Conservation (phyloP, 345 rosid species). For the Brassica nigra region DNA sequence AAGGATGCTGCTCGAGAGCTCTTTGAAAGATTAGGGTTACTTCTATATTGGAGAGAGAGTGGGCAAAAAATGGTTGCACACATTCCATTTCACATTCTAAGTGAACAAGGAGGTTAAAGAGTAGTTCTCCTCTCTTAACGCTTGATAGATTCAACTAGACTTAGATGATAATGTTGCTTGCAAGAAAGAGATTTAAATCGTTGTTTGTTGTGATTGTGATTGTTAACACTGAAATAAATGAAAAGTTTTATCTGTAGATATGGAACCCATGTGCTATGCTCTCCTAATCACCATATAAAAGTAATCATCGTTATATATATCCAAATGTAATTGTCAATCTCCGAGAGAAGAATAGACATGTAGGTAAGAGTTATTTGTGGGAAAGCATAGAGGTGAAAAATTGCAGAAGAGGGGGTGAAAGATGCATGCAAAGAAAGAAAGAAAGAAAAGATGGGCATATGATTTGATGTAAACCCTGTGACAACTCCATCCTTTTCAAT, state of each 20-base stretch:
- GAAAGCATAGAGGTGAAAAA: slow-evolving; percentile 25
- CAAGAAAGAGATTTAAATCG: background rate
- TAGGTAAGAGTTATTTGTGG: slow-evolving; percentile 23
- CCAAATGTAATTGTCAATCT: too few relatives aligned
- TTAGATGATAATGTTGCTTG: background rate
- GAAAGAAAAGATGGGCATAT: slow-evolving; percentile 27
- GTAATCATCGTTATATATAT: too few relatives aligned
- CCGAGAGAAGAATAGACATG: background rate
- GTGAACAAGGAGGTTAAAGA: slow-evolving; percentile 70
- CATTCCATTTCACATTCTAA: slow-evolving; percentile 82
- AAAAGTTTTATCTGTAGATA: too few relatives aligned
- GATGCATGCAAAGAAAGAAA: slow-evolving; percentile 31
- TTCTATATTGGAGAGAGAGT: slow-evolving; percentile 17
- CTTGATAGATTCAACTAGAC: background rate
- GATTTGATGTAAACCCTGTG: slow-evolving; percentile 44
- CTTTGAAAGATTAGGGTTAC: background rate
- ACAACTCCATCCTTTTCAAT: background rate
- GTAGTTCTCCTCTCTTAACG: background rate
- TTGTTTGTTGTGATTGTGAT: too few relatives aligned
- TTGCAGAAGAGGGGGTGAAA: background rate
- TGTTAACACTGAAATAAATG: too few relatives aligned
- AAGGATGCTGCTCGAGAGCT: too few relatives aligned
- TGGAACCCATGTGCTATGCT: too few relatives aligned
- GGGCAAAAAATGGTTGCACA: slow-evolving; percentile 68
- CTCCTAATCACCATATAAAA: too few relatives aligned